Base-by-base conservation (phyloP, 331 rosid genomes). In the Malus hybrid region DNA sequence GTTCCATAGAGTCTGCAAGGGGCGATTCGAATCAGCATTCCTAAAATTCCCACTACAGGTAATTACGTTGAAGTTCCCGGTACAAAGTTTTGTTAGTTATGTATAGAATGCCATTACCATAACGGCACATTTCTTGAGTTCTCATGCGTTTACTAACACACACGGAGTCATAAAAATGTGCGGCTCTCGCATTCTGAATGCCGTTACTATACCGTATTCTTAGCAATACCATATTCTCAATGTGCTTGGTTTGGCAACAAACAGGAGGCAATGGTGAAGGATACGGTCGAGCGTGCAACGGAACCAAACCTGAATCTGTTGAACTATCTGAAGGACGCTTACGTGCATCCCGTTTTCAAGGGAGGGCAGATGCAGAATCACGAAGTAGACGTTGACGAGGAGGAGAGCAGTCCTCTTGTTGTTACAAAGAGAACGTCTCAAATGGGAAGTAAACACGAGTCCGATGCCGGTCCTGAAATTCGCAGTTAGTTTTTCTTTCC, bases 251-350 rank as follows among this genome's bases (percentile, higher is more conserved):
- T 34, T 83, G 84, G 27, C 44, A 39, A 56, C 20, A n/a, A 20
- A 59, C 93, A 90, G 98, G 97, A 94, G 46, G 98, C 98, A 19
- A 87, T 90, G 97, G 93, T 93, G 87, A 93, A 83, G 82, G 98
- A 93, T 80, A 93, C 97, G 29, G 88, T 93, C 28, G 96, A 93
- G 76, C 65, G 78, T 28, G 96, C 97, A 4, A 83, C 90, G 8
- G 97, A 93, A 57, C 97, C 97, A 71, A 88, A 65, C 78, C 78
- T 91, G 66, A 89, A 94, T 83, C 68, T 94, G 77, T 77, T 87
- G 87, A 32, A 67, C 64, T 94, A 91, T 81, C 90, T 94, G 56
- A 85, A 85, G 62, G 92, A 94, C 55, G 93, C 93, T 65, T 91
- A 86, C 39, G 10, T 87, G 64, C 96, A 91, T 76, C 97, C 97